Evolutionary conservation across 805 yeast genomes (phyloP), one percentile per base, ranked within the genome.

Genomic region (Suhomyces faveliae): DNA sequence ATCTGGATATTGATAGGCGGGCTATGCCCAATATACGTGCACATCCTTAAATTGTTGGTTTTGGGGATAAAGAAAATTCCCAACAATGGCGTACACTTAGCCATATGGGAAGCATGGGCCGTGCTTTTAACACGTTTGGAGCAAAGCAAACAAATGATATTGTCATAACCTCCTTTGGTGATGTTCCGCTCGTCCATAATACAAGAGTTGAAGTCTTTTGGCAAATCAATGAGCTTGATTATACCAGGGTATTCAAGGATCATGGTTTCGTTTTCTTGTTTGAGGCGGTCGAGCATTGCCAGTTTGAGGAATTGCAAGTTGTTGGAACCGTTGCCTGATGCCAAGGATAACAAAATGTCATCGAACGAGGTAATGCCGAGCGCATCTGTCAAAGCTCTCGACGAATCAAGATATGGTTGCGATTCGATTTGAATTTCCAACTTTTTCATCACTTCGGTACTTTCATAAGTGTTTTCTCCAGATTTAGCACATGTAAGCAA

Each of bases 201-300:
- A 43, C 74, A 61, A 5, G 57, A 51, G 45, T 57, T 59, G 47
- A 61, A 67, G 51, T 75, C 72, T 11, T 56, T 51, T 10, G 89
- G 85, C 40, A 85, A 60, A 42, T 77, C 76, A 27, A 79, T 69
- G 43, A 85, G 64, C 44, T 76, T 77, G 1, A 80, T 67, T 5
- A 75, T 71, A 10, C 84, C 83, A 5, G 88, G 84, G 52, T 73
- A 80, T 20, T 77, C 83, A 21, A 76, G 47, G 2, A 58, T 35
- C 37, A 17, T 10, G 9, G 12, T 7, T 9, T 17, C 21, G 1
- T 3, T 4, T 17, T 33, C 21, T 11, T 8, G 2, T 11, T 33
- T 33, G 21, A 33, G 37, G 12, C 19, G 19, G 2, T 33, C 5
- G 2, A n/a, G 37, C 19, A 17, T 33, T 7, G 21, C 21, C 21